Percentiles rank a stretch among this genome's conserved stretches.
Evolutionary conservation across 257 asterid genomes (phyloP).

Genomic region (Leonotis leonurus): DNA sequence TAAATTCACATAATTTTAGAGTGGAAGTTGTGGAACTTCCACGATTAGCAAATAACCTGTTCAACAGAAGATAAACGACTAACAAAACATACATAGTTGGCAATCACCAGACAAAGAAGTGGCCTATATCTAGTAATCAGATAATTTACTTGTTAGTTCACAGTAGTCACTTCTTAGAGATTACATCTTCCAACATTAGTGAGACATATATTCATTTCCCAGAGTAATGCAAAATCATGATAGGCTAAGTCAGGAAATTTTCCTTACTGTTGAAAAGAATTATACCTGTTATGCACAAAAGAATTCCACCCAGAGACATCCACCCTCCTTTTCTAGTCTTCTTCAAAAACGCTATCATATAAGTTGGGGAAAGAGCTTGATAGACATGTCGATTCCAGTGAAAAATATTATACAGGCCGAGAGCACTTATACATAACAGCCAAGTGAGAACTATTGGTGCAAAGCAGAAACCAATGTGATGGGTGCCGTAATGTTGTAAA

Average conservation of each 20-base stretch:
- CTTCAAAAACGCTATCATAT: constrained; percentile 80
- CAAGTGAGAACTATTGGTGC: constrained; percentile 81
- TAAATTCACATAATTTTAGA: neutral
- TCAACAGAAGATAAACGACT: neutral
- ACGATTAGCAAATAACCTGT: neutral
- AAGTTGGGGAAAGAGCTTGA: constrained; percentile 81
- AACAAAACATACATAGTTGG: neutral
- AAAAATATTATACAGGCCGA: constrained; percentile 76
- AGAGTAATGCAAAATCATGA: neutral
- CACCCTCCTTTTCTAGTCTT: constrained; percentile 96
- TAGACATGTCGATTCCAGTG: constrained; percentile 84
- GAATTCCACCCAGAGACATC: constrained; percentile 98
- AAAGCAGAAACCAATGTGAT: constrained; percentile 72
- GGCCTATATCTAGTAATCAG: neutral
- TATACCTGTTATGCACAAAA: constrained; percentile 89
- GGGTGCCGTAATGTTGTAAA: constrained; percentile 94
- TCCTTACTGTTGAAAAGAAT: neutral
- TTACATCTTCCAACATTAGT: neutral
- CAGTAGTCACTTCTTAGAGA: neutral
- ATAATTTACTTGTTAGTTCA: neutral
- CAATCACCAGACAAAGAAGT: neutral
- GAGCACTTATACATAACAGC: constrained; percentile 78
- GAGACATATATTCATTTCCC: neutral
- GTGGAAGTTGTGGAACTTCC: neutral
- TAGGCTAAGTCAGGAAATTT: neutral